Conservation (phyloP, 164 flowering plant species). For the Piper longum region DNA sequence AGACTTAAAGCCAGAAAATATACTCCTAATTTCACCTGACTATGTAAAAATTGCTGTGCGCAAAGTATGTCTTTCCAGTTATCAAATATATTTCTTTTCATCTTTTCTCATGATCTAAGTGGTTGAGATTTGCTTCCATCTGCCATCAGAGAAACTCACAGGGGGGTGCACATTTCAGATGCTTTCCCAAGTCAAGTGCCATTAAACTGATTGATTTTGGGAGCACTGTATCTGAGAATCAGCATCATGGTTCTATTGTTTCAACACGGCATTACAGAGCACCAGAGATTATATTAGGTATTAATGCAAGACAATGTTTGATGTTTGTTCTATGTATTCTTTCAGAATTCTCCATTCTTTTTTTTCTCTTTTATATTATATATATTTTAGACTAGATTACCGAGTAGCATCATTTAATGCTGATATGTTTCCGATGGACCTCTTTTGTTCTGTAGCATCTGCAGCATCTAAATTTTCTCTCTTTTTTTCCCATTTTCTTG, state of each 20-base stretch:
- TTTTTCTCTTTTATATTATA: neutral
- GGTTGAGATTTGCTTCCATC: neutral
- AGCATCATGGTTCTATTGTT: slow-evolving; percentile 64
- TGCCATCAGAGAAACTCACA: slow-evolving; percentile 39
- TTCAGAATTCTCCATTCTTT: neutral
- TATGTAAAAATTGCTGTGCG: slow-evolving; percentile 45
- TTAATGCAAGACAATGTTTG: slow-evolving; percentile 3
- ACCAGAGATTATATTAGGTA: slow-evolving; percentile 93
- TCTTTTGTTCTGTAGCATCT: neutral
- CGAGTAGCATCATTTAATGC: neutral
- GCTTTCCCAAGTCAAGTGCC: slow-evolving; percentile 90
- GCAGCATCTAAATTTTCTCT: neutral
- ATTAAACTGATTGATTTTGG: slow-evolving; percentile 99
- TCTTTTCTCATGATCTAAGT: neutral
- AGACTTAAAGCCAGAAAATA: slow-evolving; percentile 89
- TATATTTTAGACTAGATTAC: neutral
- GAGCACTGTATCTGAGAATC: slow-evolving; percentile 65
- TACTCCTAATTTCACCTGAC: slow-evolving; percentile 76
- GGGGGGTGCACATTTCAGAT: slow-evolving; percentile 41
- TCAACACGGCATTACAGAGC: slow-evolving; percentile 94
- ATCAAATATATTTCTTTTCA: too few species aligned
- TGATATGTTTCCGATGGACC: neutral
- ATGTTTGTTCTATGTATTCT: neutral
- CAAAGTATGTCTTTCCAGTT: slow-evolving; percentile 32
- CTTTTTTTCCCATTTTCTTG: neutral